Conservation (phyloP, 345 rosid genomes). For the Brassica incana region DNA sequence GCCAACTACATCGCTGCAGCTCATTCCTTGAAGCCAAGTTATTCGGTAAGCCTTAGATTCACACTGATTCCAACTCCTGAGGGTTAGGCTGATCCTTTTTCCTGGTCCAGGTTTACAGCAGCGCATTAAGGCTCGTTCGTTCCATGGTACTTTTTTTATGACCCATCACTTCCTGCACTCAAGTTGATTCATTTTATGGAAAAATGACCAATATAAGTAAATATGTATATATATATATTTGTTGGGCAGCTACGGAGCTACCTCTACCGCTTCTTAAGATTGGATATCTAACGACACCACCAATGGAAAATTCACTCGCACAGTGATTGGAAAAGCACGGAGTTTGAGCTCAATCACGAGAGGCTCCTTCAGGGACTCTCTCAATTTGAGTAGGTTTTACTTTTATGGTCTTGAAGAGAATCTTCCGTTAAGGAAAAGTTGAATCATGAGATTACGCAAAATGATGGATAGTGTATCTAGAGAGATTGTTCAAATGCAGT, state of each 20-base stretch:
- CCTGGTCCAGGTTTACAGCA: constrained; percentile 80
- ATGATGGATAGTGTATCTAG: background rate
- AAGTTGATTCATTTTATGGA: constrained; percentile 14
- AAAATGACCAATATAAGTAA: background rate
- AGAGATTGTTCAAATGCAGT: background rate
- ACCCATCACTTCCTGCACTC: constrained; percentile 5
- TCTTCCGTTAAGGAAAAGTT: background rate
- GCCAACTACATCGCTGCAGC: constrained; percentile 98
- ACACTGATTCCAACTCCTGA: background rate
- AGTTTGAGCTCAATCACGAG: constrained; percentile 80
- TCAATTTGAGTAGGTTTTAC: background rate
- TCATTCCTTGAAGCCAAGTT: constrained; percentile 94
- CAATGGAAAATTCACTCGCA: constrained; percentile 70
- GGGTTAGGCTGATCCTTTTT: constrained; percentile 24
- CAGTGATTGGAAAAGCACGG: constrained; percentile 79
- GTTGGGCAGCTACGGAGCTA: constrained; percentile 49
- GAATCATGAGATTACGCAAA: background rate
- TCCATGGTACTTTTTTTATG: constrained; percentile 63
- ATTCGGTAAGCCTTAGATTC: constrained; percentile 55
- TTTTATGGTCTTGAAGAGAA: background rate
- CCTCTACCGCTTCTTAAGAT: constrained; percentile 83
- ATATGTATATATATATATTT: background rate
- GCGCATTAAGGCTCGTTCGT: constrained; percentile 90
- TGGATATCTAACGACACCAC: constrained; percentile 82
- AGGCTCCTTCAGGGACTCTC: constrained; percentile 72